A percentile compares a stretch with the other conserved stretches of the same genome.
Evolutionary conservation across 352 stramenopile genomes (phyloP).

Genomic region (Globisporangium ultimum): DNA sequence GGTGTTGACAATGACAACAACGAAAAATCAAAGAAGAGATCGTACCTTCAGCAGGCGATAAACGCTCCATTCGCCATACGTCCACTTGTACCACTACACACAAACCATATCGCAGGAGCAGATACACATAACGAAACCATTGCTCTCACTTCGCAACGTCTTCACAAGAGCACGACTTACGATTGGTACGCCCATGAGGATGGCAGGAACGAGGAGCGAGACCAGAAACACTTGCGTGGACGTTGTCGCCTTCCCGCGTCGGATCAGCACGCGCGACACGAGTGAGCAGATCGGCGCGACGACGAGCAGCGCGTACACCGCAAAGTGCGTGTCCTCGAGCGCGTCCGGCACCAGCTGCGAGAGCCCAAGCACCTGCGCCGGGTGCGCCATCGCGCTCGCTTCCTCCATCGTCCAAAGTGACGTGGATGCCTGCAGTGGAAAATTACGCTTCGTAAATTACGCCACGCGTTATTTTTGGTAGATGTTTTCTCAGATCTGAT

Average conservation of each 20-base stretch:
- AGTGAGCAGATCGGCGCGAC: constrained; percentile 37
- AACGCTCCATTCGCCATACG: constrained; percentile 18
- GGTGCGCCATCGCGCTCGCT: not conserved
- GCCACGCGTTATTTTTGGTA: no score
- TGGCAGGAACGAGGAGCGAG: constrained; percentile 34
- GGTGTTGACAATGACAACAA: no score
- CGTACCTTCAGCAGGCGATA: constrained; percentile 23
- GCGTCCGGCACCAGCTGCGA: constrained; percentile 47
- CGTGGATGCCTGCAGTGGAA: not conserved
- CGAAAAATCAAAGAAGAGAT: not conserved
- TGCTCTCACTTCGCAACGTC: not conserved
- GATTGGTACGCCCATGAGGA: constrained; percentile 37
- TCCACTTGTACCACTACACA: constrained; percentile 19
- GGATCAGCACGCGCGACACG: constrained; percentile 28
- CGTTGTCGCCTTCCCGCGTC: constrained; percentile 40
- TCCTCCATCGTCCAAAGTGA: constrained; percentile 4
- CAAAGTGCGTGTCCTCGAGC: constrained; percentile 35
- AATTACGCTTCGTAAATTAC: no score
- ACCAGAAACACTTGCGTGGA: constrained; percentile 35
- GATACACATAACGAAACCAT: not conserved
- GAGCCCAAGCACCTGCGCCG: constrained; percentile 19
- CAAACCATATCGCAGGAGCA: constrained; percentile 1
- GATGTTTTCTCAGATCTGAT: no score
- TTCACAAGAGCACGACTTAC: constrained; percentile 15
- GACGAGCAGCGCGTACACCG: constrained; percentile 43